Base-by-base conservation (phyloP, 2,329 filamentous ascomycete species). In the Chaetomiaceae sp. region DNA sequence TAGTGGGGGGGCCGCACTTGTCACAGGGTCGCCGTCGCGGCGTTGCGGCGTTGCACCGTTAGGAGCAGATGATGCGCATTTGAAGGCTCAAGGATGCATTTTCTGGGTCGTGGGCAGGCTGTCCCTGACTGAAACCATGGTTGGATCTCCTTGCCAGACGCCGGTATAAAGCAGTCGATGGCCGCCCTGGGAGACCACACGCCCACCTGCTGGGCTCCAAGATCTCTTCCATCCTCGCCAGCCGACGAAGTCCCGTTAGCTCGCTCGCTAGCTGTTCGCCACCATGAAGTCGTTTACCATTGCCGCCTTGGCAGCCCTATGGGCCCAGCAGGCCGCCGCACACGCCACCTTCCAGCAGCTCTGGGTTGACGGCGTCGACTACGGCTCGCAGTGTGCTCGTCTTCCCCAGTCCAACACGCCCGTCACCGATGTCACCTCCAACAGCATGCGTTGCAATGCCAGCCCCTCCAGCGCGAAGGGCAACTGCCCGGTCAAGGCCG, bases 311-410 rank as follows among this genome's bases (percentile, higher is more conserved):
- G 61, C 64, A 20, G 67, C 65, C 38, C 51, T 72, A n/a, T 63
- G 65, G 45, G 68, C 66, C 13, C 61, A 65, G 37, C 60, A 69
- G 10, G 72, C 65, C 16, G 62, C 68, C 31, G 71, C 68, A 49
- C 77, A 80, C 60, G 74, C 77, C 25, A 78, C 70, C 39, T 79
- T 77, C 65, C 76, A 79, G 56, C 62, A 75, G 4, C 65, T 77
- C 41, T 77, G 73, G 73, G 70, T 76, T 30, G 66, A 70, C 45
- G 72, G 68, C 16, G 63, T 67, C 13, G 74, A 69, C 55, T 62
- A 71, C 65, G 69, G 67, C 20, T 57, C 63, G 5, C 65, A 68
- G 52, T 81, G 77, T 57, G 75, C 72, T 31, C 71, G 78, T 46
- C 50, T 76, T 0, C 76, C 76, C 1, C 44, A 63, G 0, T 74